These are phyloP conservation scores for Diplocarpon mali DNA, from an alignment of 2,329 filamentous ascomycete species.

Conservation along the genomic window DNA sequence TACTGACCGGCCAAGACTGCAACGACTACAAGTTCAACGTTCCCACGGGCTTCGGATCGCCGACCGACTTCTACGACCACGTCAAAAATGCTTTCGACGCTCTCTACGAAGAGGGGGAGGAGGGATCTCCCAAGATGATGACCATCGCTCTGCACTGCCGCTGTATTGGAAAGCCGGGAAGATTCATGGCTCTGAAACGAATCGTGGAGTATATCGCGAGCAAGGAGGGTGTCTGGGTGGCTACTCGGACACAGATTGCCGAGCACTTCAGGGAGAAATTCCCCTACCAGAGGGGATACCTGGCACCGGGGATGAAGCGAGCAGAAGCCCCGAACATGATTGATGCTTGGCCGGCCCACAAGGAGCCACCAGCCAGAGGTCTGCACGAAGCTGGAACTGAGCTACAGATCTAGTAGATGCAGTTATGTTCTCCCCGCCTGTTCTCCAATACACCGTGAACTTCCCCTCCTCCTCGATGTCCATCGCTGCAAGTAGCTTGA, in stretches of 20 bases:
- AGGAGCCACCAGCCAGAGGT: conserved; percentile 13
- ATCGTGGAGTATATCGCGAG: conserved; percentile 41
- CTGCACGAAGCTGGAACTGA: background rate
- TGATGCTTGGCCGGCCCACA: conserved; percentile 19
- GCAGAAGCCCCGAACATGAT: conserved; percentile 12
- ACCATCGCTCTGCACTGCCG: conserved; percentile 43
- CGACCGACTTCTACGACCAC: conserved; percentile 27
- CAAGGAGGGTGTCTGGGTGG: conserved; percentile 44
- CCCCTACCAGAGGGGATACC: conserved; percentile 16
- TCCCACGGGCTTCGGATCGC: conserved; percentile 18
- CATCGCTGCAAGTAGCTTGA: too few relatives aligned
- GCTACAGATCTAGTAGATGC: too few relatives aligned
- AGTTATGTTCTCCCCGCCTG: too few relatives aligned
- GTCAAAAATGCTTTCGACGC: conserved; percentile 41
- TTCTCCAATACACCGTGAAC: too few relatives aligned
- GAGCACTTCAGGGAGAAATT: conserved; percentile 32
- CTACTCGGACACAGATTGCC: conserved; percentile 41
- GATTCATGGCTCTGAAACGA: conserved; percentile 38
- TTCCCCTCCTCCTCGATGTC: too few relatives aligned
- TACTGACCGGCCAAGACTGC: conserved; percentile 30
- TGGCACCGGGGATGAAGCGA: conserved; percentile 20
- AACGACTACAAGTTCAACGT: conserved; percentile 32
- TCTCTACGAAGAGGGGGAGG: conserved; percentile 34
- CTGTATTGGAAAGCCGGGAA: conserved; percentile 40
- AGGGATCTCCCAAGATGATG: conserved; percentile 43